Conservation (phyloP, 805 yeast genomes). For the Ogataea methanolica region DNA sequence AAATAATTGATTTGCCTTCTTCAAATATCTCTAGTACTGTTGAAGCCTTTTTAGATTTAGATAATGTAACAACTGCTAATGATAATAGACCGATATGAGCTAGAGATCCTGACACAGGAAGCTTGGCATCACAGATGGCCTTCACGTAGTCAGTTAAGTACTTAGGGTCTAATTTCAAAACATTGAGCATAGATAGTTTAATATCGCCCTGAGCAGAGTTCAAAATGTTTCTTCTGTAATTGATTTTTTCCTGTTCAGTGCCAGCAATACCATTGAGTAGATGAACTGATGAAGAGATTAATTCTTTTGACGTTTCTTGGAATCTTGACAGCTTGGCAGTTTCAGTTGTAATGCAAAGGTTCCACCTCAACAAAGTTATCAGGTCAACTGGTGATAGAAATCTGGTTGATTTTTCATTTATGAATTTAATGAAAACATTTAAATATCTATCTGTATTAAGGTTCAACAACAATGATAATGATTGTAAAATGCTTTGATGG, state of each 20-base stretch:
- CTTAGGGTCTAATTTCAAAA: slow-evolving; percentile 17
- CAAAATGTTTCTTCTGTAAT: slow-evolving; percentile 31
- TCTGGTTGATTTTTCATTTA: slow-evolving; percentile 29
- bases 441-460: slow-evolving; percentile 25
- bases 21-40: slow-evolving; percentile 9
- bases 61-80: slow-evolving; percentile 1
- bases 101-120: slow-evolving; percentile 17
- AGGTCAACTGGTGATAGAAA: slow-evolving; percentile 52
- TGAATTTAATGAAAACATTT: slow-evolving; percentile 34
- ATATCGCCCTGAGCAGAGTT: slow-evolving; percentile 30
- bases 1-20: slow-evolving; percentile 9
- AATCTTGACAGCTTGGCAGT: slow-evolving; percentile 23
- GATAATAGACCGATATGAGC: slow-evolving; percentile 19
- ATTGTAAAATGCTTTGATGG: slow-evolving; percentile 35
- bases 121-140: slow-evolving; percentile 12
- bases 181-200: slow-evolving; percentile 15
- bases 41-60: neutral
- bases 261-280: slow-evolving; percentile 36
- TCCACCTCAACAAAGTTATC: slow-evolving; percentile 57
- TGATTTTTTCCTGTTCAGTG: slow-evolving; percentile 24
- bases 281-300: slow-evolving; percentile 31
- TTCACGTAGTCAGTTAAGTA: slow-evolving; percentile 3
- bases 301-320: slow-evolving; percentile 12
- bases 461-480: slow-evolving; percentile 34
- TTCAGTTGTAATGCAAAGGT: slow-evolving; percentile 32